A percentile compares a stretch with the other conserved stretches of the same genome.
Evolutionary conservation across 1,284 basidiomycete species (phyloP).

Genomic region (Apiotrichum sp.): DNA sequence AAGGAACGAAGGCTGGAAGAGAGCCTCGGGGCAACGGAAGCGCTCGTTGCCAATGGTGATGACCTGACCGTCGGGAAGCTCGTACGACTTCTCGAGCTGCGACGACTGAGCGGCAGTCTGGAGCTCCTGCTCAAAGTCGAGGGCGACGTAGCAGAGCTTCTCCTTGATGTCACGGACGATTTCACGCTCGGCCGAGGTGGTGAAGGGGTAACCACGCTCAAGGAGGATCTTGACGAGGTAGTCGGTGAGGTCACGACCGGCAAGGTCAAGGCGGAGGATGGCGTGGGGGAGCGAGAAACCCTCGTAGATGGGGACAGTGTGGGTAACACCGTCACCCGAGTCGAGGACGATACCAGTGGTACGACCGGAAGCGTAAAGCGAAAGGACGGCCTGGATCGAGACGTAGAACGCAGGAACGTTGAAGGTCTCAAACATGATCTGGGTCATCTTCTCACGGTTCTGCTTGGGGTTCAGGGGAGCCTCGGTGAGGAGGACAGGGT

Average conservation of each 20-base stretch:
- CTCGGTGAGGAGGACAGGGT: conserved; percentile 88
- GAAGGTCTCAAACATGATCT: conserved; percentile 98
- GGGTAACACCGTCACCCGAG: conserved; percentile 89
- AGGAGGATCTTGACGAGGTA: conserved; percentile 87
- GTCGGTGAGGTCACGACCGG: conserved; percentile 90
- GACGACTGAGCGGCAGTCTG: conserved; percentile 88
- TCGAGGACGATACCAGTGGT: conserved; percentile 89
- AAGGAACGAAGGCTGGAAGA: conserved; percentile 93
- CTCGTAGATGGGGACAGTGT: conserved; percentile 92
- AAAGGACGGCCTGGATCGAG: conserved; percentile 86
- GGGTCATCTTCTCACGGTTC: conserved; percentile 94
- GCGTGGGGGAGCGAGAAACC: conserved; percentile 93
- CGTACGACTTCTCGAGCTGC: conserved; percentile 89
- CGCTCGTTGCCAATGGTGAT: conserved; percentile 96
- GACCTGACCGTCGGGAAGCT: conserved; percentile 92
- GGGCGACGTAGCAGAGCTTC: conserved; percentile 94
- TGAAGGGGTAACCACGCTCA: conserved; percentile 93
- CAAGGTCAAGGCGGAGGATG: conserved; percentile 89
- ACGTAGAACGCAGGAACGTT: conserved; percentile 91
- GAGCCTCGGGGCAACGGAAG: conserved; percentile 93
- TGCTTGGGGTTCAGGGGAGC: conserved; percentile 92
- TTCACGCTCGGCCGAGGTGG: conserved; percentile 88
- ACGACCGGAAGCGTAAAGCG: conserved; percentile 87
- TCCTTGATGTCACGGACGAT: conserved; percentile 98
- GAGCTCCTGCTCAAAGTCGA: conserved; percentile 95